phyloP scores from a whole-genome alignment of 1,284 basidiomycete species.

The Cryptococcus deneoformans region DNA sequence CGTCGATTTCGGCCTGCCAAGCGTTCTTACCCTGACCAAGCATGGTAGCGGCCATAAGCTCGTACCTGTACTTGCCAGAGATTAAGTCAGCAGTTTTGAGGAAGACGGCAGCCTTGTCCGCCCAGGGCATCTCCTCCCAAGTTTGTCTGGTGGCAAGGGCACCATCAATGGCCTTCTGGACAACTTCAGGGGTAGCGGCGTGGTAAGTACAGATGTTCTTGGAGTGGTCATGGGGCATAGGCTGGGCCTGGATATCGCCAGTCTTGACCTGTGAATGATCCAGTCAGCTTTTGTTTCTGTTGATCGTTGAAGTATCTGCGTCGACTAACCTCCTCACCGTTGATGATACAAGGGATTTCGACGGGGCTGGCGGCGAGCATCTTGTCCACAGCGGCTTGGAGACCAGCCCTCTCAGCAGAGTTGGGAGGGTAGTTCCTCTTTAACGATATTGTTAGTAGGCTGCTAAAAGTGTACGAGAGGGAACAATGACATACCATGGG shows the following conservation, averaged over 20 bases:
- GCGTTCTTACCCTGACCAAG: slow-evolving; percentile 98
- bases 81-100: slow-evolving; percentile 94
- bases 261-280: slow-evolving; percentile 67
- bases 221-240: slow-evolving; percentile 79
- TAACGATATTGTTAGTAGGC: slow-evolving; percentile 1
- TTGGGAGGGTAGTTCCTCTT: slow-evolving; percentile 65
- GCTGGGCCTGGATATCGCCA: slow-evolving; percentile 73
- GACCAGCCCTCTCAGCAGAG: slow-evolving; percentile 70
- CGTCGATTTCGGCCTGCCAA: slow-evolving; percentile 99
- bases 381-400: slow-evolving; percentile 72
- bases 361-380: slow-evolving; percentile 82
- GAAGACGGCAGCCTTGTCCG: slow-evolving; percentile 95
- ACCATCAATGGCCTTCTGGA: slow-evolving; percentile 79
- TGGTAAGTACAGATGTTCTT: slow-evolving; percentile 82
- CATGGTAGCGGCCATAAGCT: slow-evolving; percentile 95
- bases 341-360: slow-evolving; percentile 88
- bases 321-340: slow-evolving; percentile 76
- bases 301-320: neutral
- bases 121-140: slow-evolving; percentile 96
- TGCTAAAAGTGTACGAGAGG: neutral
- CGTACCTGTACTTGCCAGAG: slow-evolving; percentile 90
- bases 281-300: neutral
- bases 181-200: slow-evolving; percentile 75
- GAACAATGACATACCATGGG: slow-evolving; percentile 66
- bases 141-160: slow-evolving; percentile 79